A percentile compares a stretch with the other conserved stretches of the same genome.
These are phyloP conservation scores for Austroboletus niveus DNA, from an alignment of 1,284 basidiomycete genomes.

Conservation along the genomic window DNA sequence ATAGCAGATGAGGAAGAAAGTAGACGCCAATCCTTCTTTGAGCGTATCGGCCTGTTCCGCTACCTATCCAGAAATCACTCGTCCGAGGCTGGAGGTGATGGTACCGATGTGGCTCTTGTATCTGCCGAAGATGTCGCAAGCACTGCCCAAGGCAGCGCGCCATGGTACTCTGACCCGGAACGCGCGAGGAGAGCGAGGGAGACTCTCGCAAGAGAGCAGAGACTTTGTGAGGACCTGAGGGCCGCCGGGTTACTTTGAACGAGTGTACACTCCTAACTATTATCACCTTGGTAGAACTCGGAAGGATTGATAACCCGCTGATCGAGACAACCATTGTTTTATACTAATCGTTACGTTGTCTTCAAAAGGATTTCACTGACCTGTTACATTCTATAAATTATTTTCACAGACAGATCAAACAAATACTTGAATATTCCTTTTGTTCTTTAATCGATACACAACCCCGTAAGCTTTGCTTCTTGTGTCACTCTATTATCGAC, in stretches of 20 bases:
- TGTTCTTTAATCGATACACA: conserved; percentile 1
- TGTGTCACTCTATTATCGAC: background rate
- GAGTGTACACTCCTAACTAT: conserved; percentile 2
- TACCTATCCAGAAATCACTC: conserved; percentile 8
- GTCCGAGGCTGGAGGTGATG: conserved; percentile 8
- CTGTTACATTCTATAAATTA: conserved; percentile 15
- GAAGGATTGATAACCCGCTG: background rate
- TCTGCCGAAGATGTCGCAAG: conserved; percentile 1
- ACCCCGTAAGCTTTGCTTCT: background rate
- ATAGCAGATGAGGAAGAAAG: conserved; percentile 23
- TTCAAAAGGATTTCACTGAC: background rate
- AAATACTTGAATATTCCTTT: background rate
- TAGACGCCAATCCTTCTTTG: conserved; percentile 28
- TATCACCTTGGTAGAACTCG: conserved; percentile 2
- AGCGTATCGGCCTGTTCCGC: conserved; percentile 28
- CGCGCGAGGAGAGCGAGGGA: conserved; percentile 43
- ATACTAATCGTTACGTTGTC: conserved; percentile 5
- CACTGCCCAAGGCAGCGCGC: background rate
- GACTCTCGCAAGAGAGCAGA: conserved; percentile 38
- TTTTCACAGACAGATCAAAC: conserved; percentile 1
- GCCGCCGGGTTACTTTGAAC: conserved; percentile 60
- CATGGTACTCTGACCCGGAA: conserved; percentile 44
- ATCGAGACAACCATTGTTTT: conserved; percentile 6
- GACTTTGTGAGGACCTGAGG: conserved; percentile 58
- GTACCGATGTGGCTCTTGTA: conserved; percentile 5